phyloP scores from a whole-genome alignment of 257 asterid genomes.

The Fraxinus americana region DNA sequence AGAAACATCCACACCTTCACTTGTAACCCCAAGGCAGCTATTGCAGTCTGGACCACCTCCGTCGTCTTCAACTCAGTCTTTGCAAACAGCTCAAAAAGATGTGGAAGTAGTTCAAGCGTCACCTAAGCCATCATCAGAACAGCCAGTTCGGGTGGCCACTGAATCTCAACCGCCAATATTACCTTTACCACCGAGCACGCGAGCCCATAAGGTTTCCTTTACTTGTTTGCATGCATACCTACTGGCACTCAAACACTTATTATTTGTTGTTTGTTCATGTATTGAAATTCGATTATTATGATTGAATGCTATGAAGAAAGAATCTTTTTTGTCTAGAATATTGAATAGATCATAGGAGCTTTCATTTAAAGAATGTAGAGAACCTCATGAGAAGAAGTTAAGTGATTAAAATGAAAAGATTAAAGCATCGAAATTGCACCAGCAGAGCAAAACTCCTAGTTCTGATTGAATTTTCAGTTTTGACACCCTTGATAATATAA shows the following conservation, averaged over 20 bases:
- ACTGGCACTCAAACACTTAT: background rate
- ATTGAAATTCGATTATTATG: slow-evolving; percentile 1
- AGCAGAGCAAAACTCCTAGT: background rate
- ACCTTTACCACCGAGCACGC: slow-evolving; percentile 70
- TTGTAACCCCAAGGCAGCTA: slow-evolving; percentile 88
- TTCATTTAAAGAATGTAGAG: background rate
- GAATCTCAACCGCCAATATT: slow-evolving; percentile 90
- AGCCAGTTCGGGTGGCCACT: slow-evolving; percentile 40
- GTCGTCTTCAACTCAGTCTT: slow-evolving; percentile 47
- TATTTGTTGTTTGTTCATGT: background rate
- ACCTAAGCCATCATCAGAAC: slow-evolving; percentile 52
- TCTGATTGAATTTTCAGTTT: background rate
- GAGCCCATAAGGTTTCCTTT: slow-evolving; percentile 59
- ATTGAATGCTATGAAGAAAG: slow-evolving; percentile 1
- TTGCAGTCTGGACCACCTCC: slow-evolving; percentile 62
- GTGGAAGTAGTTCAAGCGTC: slow-evolving; percentile 86
- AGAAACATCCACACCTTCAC: slow-evolving; percentile 62
- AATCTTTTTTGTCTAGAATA: background rate
- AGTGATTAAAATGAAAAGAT: slow-evolving; percentile 15
- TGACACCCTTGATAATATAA: background rate
- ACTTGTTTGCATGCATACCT: slow-evolving; percentile 15
- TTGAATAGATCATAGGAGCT: slow-evolving; percentile 2
- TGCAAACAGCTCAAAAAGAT: slow-evolving; percentile 71
- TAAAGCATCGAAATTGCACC: background rate
- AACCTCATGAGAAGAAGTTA: background rate